Evolutionary conservation across 1,284 basidiomycete genomes (phyloP), one percentile per base, ranked within the genome.

Genomic region (Lignosus rhinocerotis): DNA sequence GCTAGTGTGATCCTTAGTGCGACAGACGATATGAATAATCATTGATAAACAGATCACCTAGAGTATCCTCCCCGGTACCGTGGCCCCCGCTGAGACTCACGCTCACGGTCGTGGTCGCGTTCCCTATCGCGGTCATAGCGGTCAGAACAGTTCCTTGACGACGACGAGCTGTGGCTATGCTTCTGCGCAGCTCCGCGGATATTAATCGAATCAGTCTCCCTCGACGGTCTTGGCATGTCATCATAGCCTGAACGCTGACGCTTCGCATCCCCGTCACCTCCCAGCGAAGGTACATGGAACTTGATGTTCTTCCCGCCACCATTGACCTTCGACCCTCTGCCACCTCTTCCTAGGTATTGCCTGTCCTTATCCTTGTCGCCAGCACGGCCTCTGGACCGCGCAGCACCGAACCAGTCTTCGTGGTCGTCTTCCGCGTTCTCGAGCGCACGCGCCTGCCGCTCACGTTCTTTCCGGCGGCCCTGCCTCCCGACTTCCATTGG

Each of bases 401-500:
- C 58, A 11, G n/a, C 38, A 12, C 60, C 74, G 69, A 92, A 92
- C 88, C 88, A 90, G 70, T 82, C 79, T 11, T 84, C 84, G 44
- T 78, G 78, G 10, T 76, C 75, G 49, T 85, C 81, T 17, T 81
- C 80, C 6, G 47, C 61, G 33, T 80, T 75, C 58, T 78, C 75
- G 49, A 77, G 69, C 60, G 81, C 79, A 63, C 76, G 71, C 54
- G 78, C 77, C 62, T 76, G 77, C 63, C 78, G 78, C 63, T 80
- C 82, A 43, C 76, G 81, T 56, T 85, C 80, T 69, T 88, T 90
- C 61, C 77, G 78, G 58, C 80, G 80, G 2, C 79, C 86, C 60
- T 81, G 80, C 66, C 77, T 83, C 21, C 90, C 90, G 36, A 91
- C 88, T 62, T 86, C 79, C 43, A 77, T 75, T 1, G 86, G 84